These are phyloP conservation scores for Platanus orientalis DNA, from an alignment of 164 flowering plant genomes.

Conservation along the genomic window DNA sequence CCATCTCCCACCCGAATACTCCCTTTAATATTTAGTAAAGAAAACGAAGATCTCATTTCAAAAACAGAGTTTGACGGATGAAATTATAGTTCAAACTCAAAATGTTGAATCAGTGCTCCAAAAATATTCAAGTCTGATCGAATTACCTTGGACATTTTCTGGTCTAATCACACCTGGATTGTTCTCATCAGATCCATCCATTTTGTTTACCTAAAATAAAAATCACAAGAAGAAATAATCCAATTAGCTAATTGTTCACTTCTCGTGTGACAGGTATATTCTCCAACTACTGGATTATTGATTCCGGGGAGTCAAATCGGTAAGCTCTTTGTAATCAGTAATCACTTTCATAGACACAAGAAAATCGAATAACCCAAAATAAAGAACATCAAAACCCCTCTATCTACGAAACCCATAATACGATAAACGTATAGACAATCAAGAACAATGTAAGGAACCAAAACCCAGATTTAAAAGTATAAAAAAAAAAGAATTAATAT, in stretches of 20 bases:
- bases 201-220: constrained; percentile 27
- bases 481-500: too few relatives aligned
- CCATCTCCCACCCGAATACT: constrained; percentile 31
- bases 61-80: constrained; percentile 8
- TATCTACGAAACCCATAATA: neutral
- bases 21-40: constrained; percentile 17
- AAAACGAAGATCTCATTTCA: neutral
- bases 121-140: neutral
- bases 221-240: neutral
- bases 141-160: constrained; percentile 35
- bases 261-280: too few relatives aligned
- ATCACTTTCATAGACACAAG: neutral
- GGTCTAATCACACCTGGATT: constrained; percentile 39
- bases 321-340: neutral
- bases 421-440: neutral
- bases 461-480: constrained; percentile 5
- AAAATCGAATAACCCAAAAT: neutral
- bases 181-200: constrained; percentile 79
- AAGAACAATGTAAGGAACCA: neutral
- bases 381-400: too few relatives aligned
- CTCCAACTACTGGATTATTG: too few relatives aligned
- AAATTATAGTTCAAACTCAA: neutral
- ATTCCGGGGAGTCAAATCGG: too few relatives aligned
- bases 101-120: too few relatives aligned
- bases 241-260: too few relatives aligned